A percentile compares a stretch with the other conserved stretches of the same genome.
phyloP scores from a whole-genome alignment of 169 alveolate species.

The Eimeria falciformis region DNA sequence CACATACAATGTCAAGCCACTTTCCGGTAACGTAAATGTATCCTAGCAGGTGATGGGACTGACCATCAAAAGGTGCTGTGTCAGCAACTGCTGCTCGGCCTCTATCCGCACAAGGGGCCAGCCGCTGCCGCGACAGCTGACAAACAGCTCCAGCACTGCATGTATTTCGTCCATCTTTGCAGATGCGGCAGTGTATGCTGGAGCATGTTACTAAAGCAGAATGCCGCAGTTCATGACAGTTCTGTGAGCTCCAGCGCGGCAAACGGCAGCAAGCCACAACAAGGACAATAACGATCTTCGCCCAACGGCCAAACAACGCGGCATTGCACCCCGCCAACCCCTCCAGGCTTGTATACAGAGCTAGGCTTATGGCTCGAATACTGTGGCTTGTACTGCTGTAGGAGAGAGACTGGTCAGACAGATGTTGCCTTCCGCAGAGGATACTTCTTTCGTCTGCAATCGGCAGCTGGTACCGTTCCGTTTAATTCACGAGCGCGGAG shows the following conservation, averaged over 20 bases:
- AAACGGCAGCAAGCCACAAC: neutral
- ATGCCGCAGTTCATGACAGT: neutral
- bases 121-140: conserved; percentile 75
- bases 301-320: neutral
- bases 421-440: too few relatives aligned
- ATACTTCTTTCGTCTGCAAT: too few relatives aligned
- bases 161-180: conserved; percentile 65
- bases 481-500: too few relatives aligned
- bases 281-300: neutral
- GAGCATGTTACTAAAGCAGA: neutral
- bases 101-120: conserved; percentile 73
- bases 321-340: neutral
- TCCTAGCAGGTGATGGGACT: neutral
- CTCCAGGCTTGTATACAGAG: too few relatives aligned
- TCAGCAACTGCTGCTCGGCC: conserved; percentile 66
- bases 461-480: too few relatives aligned
- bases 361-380: too few relatives aligned
- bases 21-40: too few relatives aligned
- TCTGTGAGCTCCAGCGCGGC: neutral
- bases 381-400: too few relatives aligned
- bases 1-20: too few relatives aligned
- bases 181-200: neutral
- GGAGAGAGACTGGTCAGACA: too few relatives aligned
- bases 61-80: conserved; percentile 74
- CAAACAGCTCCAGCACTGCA: conserved; percentile 75